phyloP scores from a whole-genome alignment of 1,284 basidiomycete species.

The Cryptococcus sp. region DNA sequence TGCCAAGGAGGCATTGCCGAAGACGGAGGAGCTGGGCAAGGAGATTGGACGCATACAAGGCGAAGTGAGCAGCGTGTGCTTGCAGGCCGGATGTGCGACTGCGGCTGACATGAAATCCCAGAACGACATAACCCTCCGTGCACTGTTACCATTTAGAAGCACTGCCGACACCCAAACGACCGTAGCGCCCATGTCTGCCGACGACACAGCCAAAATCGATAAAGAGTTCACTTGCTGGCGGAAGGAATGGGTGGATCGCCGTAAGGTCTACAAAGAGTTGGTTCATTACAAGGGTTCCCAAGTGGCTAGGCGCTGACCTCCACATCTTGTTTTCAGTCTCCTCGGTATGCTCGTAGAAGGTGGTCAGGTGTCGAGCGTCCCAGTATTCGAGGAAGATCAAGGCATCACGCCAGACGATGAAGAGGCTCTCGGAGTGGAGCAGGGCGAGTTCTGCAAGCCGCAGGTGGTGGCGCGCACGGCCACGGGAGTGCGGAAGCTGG shows the following conservation, averaged over 20 bases:
- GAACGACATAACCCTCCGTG: constrained; percentile 31
- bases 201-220: constrained; percentile 43
- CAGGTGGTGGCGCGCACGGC: neutral
- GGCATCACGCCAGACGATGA: constrained; percentile 42
- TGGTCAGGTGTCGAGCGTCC: constrained; percentile 19
- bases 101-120: constrained; percentile 9
- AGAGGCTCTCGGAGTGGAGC: constrained; percentile 36
- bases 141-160: constrained; percentile 29
- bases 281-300: neutral
- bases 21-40: constrained; percentile 60
- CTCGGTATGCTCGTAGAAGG: constrained; percentile 33
- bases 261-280: constrained; percentile 47
- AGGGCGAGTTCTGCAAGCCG: constrained; percentile 41
- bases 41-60: constrained; percentile 35
- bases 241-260: constrained; percentile 44
- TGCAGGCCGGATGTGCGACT: neutral
- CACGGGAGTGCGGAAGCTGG: neutral
- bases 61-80: constrained; percentile 28
- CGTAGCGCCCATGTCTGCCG: constrained; percentile 28
- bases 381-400: constrained; percentile 42
- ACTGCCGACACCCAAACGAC: constrained; percentile 11
- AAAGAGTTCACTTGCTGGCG: constrained; percentile 44
- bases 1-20: constrained; percentile 62
- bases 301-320: neutral
- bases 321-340: constrained; percentile 19